Conservation (phyloP, 305 asterid species). For the Fraxinus albicans region DNA sequence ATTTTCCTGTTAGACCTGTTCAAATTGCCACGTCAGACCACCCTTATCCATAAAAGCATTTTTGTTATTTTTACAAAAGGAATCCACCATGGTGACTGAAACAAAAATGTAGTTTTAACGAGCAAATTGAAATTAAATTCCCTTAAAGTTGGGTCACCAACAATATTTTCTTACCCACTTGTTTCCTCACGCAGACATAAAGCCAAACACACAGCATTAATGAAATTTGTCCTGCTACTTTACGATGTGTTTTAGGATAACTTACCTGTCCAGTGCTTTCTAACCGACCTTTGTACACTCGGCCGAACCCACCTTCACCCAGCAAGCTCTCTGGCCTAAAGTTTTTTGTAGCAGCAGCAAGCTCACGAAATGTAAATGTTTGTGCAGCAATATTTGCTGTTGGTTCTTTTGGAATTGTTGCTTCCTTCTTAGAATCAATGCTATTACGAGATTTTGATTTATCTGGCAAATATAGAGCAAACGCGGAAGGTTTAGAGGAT, state of each 20-base stretch:
- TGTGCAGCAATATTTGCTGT: constrained; percentile 52
- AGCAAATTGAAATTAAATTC: neutral
- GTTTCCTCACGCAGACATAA: neutral
- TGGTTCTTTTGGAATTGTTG: constrained; percentile 38
- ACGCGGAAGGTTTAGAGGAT: neutral
- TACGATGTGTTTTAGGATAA: neutral
- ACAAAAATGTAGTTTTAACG: neutral
- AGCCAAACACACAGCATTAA: neutral
- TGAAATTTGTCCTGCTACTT: neutral
- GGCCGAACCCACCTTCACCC: constrained; percentile 61
- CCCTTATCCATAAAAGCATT: neutral
- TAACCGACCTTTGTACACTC: constrained; percentile 49
- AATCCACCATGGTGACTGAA: neutral
- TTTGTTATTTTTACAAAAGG: neutral
- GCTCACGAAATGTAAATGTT: constrained; percentile 57
- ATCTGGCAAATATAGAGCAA: constrained; percentile 24
- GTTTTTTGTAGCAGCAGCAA: constrained; percentile 52
- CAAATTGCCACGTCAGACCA: neutral
- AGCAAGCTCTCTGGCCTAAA: constrained; percentile 44
- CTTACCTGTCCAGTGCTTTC: constrained; percentile 50
- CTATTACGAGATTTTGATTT: constrained; percentile 38
- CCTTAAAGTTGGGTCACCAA: neutral
- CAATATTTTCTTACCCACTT: neutral
- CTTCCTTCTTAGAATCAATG: constrained; percentile 43
- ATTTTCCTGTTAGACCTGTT: neutral